phyloP scores from a whole-genome alignment of 805 yeast genomes.

The Kluyveromyces aestuarii region DNA sequence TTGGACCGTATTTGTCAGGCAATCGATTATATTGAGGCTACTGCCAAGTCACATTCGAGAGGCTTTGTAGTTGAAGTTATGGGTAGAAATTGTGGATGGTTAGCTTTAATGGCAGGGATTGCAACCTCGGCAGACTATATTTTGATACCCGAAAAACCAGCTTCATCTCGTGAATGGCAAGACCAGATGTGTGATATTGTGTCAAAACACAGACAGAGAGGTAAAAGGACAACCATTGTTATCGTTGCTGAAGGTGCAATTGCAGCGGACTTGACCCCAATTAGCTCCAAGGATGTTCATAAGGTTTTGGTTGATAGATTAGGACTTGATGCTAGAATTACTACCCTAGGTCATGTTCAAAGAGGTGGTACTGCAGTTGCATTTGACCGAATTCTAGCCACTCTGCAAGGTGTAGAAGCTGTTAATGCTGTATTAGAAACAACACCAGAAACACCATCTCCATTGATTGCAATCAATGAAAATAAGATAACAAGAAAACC shows the following conservation, averaged over 20 bases:
- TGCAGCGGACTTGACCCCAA: constrained; percentile 56
- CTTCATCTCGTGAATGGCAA: constrained; percentile 54
- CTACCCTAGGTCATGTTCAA: constrained; percentile 74
- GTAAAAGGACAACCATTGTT: constrained; percentile 71
- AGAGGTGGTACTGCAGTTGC: constrained; percentile 81
- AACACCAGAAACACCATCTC: constrained; percentile 66
- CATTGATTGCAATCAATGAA: constrained; percentile 66
- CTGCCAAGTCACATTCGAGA: constrained; percentile 75
- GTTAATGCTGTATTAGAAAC: constrained; percentile 63
- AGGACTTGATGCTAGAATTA: constrained; percentile 69
- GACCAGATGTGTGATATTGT: constrained; percentile 58
- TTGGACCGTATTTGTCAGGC: constrained; percentile 65
- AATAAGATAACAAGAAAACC: constrained; percentile 61
- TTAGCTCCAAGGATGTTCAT: constrained; percentile 56
- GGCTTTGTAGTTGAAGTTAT: constrained; percentile 80
- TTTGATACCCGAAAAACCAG: constrained; percentile 74
- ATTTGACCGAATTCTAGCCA: constrained; percentile 60
- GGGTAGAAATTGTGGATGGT: constrained; percentile 91
- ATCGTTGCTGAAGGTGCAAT: constrained; percentile 84
- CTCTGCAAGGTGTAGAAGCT: constrained; percentile 77
- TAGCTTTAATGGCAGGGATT: constrained; percentile 72
- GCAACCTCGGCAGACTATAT: constrained; percentile 75
- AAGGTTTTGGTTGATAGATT: constrained; percentile 53
- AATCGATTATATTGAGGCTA: constrained; percentile 72
- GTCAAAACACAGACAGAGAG: constrained; percentile 55